Base-by-base conservation (phyloP, 2,329 filamentous ascomycete species). In the Nemania diffusa region DNA sequence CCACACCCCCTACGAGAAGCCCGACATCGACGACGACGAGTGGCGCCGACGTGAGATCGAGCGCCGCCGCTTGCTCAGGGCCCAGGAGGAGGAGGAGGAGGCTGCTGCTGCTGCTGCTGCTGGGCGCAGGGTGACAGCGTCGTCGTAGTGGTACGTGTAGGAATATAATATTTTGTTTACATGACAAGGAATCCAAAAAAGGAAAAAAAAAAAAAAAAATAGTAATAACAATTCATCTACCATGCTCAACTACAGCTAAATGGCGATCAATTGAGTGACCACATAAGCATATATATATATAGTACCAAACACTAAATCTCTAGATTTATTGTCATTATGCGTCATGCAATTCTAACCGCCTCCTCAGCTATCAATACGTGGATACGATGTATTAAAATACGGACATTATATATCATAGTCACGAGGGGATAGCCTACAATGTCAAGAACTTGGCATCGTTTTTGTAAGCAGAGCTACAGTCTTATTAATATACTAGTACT, bases 21-120 rank as follows among this genome's bases (percentile, higher is more conserved):
- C 79, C 0, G 72, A 74, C 0, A 69, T 83, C 2, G 74, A 72
- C 20, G 84, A 87, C 51, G 81, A 82, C 22, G 83, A 84, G 73
- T 83, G 82, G 73, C 76, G 79, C 51, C 62, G 74, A 50, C 59
- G 64, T 42, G 80, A 84, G 73, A 79, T 78, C n/a, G 70, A 73
- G 72, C 56, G 71, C 5, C 55, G 76, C 17, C 42, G 72, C 32
- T 59, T 61, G 51, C 32, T 74, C 48, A 64, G 57, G 22, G 56
- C n/a, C n/a, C n/a, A 62, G 51, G 67, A 73, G 51, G 60, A 70
- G 51, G 63, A 65, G 42, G 46, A 22, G 29, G 51, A 48, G 24
- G 26, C 34, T 15, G 40, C 17, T n/a, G n/a, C n/a, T n/a, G n/a
- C n/a, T n/a, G n/a, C n/a, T n/a, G n/a, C n/a, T n/a, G n/a, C n/a